Conservation (phyloP, 2,329 filamentous ascomycete species). For the Nemania abortiva region DNA sequence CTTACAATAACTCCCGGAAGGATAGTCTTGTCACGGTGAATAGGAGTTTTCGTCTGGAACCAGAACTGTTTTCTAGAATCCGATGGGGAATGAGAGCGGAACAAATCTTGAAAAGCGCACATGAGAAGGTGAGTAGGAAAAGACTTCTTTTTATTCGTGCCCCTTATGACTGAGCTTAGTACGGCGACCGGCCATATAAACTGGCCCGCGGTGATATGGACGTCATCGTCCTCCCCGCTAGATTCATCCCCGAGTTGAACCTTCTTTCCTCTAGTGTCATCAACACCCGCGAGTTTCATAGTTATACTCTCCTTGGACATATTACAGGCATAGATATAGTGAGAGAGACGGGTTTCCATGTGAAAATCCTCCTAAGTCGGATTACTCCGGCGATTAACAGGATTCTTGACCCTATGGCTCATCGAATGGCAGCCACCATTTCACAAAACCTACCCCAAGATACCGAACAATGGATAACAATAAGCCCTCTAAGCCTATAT, state of each 20-base stretch:
- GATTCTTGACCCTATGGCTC: neutral
- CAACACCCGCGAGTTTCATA: neutral
- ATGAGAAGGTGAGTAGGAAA: neutral
- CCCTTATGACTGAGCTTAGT: neutral
- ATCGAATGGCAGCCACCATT: no score
- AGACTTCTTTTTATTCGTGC: neutral
- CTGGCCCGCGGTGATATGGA: neutral
- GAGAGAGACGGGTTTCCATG: neutral
- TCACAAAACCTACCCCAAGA: no score
- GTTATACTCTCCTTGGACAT: neutral
- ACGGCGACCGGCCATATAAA: neutral
- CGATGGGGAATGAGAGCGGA: neutral
- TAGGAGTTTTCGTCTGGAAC: neutral
- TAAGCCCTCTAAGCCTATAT: neutral
- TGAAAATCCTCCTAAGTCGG: neutral
- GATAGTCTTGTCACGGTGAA: neutral
- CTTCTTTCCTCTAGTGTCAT: neutral
- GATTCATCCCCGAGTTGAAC: neutral
- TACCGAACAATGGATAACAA: neutral
- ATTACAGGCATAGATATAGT: neutral
- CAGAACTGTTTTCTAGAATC: neutral
- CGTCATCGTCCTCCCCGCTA: neutral
- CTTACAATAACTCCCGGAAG: neutral
- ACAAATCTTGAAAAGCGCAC: neutral
- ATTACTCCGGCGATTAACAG: neutral